Evolutionary conservation across 805 yeast genomes (phyloP), one percentile per base, ranked within the genome.

Genomic region (Lachancea sp.): DNA sequence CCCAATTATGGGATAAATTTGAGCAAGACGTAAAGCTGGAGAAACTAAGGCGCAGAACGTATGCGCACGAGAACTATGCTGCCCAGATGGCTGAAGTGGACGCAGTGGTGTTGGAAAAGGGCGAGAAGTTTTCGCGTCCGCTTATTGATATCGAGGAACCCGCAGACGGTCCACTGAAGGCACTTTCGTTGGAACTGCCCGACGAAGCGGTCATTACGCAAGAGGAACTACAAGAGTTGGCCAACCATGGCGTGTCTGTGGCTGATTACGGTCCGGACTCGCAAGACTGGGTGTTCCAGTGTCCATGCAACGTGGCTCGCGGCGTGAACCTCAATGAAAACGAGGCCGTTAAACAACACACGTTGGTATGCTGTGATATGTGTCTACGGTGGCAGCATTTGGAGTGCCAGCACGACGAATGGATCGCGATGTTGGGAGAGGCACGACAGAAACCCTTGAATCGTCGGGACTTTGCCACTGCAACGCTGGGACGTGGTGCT

Each of bases 361-460:
- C 59, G 8, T 49, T 65, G 15, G 44, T 65, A 5, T 60, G 65
- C 47, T 65, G 69, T 53, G 66, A 62, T 29, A 25, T 41, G 20
- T 63, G 68, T 46, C 50, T 53, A 20, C 54, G 52, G 42, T 65
- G 69, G 69, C 60, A 60, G 41, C 64, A 59, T 47, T 59, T 63
- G 63, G 60, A 60, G 29, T 59, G 61, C 46, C 62, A 58, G 45
- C 36, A 41, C 20, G 35, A 44, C n/a, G 38, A 37, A 8, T 39
- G 50, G 20, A 35, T 56, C n/a, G 53, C 33, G 15, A 16, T 43
- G 38, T 26, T 32, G 36, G 38, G 41, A 6, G 22, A 36, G 20
- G 32, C 46, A 4, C 36, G 41, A 26, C 38, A 41, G 20, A 34
- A 19, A 25, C 45, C 43, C 4, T 19, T 40, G 22, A 12, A 31